Evolutionary conservation across 805 yeast genomes (phyloP), one percentile per base, ranked within the genome.

Genomic region (Komagataella pseudopastoris): DNA sequence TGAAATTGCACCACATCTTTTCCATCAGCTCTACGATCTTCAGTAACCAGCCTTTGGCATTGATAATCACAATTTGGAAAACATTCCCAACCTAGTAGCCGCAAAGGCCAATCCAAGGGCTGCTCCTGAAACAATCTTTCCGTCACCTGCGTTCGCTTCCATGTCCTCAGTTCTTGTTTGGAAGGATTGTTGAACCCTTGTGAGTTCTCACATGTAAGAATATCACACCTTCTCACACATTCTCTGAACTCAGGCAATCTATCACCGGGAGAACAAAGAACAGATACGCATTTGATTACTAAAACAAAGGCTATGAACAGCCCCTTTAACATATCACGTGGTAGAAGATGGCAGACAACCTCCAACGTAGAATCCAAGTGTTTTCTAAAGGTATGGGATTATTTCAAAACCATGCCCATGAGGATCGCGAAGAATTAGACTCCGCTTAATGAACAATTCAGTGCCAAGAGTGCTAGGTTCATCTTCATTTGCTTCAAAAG

Each of bases 1-100:
- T 93, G 96, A 67, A 88, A 93, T 64, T 93, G 99, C 45, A 75
- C 74, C 0, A 88, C 69, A 52, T 80, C 82, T 53, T 75, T 72
- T n/a, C 74, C 71, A 2, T 66, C 56, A 0, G 52, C 56, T 14
- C 68, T 65, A 20, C 96, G 71, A 44, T 76, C 69, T 1, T 61
- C 59, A 0, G 96, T 89, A 47, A 91, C 70, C 6, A 78, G 62
- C 52, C 88, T 81, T 64, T 93, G 98, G 64, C 99, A 93, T 58
- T 81, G 85, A 65, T 93, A 93, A 66, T 93, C 98, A 67, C 99
- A 93, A 61, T 93, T 82, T 24, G 81, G 75, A 2, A 66, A 66
- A 62, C 96, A 88, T 52, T 78, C 77, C 96, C 96, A 89, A 1
- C 73, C 72, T 14, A 90, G 60, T 1, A 78, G 55, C 48, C 62